A percentile compares a stretch with the other conserved stretches of the same genome.
Conservation (phyloP, 352 stramenopile species). For the Pythium volutum region DNA sequence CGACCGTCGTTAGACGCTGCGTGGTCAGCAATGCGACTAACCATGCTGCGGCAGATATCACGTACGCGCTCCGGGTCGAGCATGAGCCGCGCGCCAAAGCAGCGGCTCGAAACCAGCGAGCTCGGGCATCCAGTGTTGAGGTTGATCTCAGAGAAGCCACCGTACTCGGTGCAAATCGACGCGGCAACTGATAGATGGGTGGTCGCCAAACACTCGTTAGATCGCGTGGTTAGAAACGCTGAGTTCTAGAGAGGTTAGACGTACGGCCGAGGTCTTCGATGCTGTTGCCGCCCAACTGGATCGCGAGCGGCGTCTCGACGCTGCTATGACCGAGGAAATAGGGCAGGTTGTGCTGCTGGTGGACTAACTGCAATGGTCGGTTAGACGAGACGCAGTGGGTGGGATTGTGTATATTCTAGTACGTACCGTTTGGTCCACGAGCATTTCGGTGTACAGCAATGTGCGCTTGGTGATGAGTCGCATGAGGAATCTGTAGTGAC, state of each 20-base stretch:
- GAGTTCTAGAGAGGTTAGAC: neutral
- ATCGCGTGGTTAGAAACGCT: neutral
- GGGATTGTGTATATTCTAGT: neutral
- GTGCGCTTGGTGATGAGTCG: slow-evolving; percentile 92
- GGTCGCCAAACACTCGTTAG: neutral
- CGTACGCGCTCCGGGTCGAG: slow-evolving; percentile 93
- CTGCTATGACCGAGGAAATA: slow-evolving; percentile 87
- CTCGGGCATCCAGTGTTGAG: slow-evolving; percentile 96
- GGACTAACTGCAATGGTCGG: slow-evolving; percentile 45
- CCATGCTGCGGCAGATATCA: slow-evolving; percentile 90
- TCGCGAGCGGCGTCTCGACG: slow-evolving; percentile 85
- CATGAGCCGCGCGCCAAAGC: slow-evolving; percentile 98
- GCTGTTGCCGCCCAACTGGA: slow-evolving; percentile 95
- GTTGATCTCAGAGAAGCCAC: slow-evolving; percentile 94
- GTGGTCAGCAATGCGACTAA: slow-evolving; percentile 32
- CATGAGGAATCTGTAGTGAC: slow-evolving; percentile 94
- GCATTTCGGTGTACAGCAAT: slow-evolving; percentile 98
- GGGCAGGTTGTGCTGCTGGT: slow-evolving; percentile 84
- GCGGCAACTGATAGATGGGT: slow-evolving; percentile 44
- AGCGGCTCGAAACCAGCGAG: slow-evolving; percentile 67
- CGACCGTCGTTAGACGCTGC: slow-evolving; percentile 6
- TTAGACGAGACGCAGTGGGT: neutral
- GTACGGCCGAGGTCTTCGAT: slow-evolving; percentile 71
- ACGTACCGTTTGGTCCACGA: slow-evolving; percentile 94
- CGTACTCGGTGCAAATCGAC: slow-evolving; percentile 76